Conservation (phyloP, 192 early-diverging fungal species). For the Coemansia sp. region DNA sequence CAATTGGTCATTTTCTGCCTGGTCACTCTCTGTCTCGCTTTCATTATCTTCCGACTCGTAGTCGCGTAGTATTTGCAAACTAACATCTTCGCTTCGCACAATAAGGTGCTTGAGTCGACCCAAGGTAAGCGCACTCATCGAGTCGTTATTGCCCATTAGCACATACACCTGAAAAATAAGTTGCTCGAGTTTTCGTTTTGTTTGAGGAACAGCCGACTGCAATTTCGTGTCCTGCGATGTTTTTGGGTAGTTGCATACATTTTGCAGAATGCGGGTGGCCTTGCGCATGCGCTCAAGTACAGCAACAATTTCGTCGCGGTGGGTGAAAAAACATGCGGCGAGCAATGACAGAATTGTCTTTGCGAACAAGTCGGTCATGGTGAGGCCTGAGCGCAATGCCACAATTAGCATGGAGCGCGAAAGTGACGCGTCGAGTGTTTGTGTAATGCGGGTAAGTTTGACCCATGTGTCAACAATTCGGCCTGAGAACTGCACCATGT, state of each 20-base stretch:
- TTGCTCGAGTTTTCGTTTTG: constrained; percentile 68
- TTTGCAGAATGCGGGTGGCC: constrained; percentile 56
- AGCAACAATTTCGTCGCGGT: constrained; percentile 19
- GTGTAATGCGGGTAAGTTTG: constrained; percentile 28
- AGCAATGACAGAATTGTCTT: constrained; percentile 29
- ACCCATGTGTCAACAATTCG: constrained; percentile 28
- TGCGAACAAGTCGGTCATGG: constrained; percentile 32
- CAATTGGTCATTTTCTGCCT: background rate
- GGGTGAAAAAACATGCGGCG: constrained; percentile 28
- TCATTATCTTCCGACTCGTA: background rate
- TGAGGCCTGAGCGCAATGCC: constrained; percentile 27
- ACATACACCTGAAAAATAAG: constrained; percentile 73
- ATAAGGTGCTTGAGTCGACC: constrained; percentile 71
- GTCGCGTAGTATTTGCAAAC: constrained; percentile 59
- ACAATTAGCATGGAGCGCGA: constrained; percentile 21
- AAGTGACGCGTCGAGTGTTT: constrained; percentile 9
- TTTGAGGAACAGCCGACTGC: constrained; percentile 62
- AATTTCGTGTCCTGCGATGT: constrained; percentile 62
- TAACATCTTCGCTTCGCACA: constrained; percentile 63
- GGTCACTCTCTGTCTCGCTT: constrained; percentile 2
- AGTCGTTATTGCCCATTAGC: constrained; percentile 69
- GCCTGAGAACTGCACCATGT: constrained; percentile 18
- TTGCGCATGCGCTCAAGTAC: constrained; percentile 45
- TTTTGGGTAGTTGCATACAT: constrained; percentile 73
- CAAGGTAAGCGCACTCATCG: constrained; percentile 52